phyloP scores from a whole-genome alignment of 345 rosid genomes.

The Gossypium sturtianum region DNA sequence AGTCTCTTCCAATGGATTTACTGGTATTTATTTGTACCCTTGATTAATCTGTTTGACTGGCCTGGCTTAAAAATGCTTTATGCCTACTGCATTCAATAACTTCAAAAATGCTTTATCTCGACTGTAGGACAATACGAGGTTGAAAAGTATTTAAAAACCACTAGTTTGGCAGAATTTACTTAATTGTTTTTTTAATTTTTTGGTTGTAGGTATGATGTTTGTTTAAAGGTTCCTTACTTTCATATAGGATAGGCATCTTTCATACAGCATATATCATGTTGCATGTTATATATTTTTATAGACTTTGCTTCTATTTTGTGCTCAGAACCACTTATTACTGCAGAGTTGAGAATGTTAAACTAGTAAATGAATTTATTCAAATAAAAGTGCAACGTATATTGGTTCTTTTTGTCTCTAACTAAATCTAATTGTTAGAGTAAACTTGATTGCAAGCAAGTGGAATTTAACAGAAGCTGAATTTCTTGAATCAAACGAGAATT shows the following conservation, averaged over 20 bases:
- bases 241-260: neutral
- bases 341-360: too few relatives aligned
- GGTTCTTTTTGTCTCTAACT: too few relatives aligned
- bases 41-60: neutral
- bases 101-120: neutral
- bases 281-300: neutral
- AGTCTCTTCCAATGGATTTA: constrained; percentile 82
- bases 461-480: neutral
- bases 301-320: neutral
- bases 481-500: neutral
- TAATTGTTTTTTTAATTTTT: neutral
- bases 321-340: too few relatives aligned
- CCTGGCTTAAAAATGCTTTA: neutral
- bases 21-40: constrained; percentile 43
- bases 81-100: neutral
- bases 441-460: neutral
- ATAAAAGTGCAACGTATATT: too few relatives aligned
- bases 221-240: too few relatives aligned
- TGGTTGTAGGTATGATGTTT: neutral
- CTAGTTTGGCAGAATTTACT: neutral
- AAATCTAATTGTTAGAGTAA: neutral
- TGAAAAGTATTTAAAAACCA: neutral
- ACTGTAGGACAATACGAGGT: neutral
- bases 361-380: too few relatives aligned
- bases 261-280: neutral